Evolutionary conservation across 2,329 filamentous ascomycete species (phyloP), one percentile per base, ranked within the genome.

Genomic region (Talaromyces sp.): DNA sequence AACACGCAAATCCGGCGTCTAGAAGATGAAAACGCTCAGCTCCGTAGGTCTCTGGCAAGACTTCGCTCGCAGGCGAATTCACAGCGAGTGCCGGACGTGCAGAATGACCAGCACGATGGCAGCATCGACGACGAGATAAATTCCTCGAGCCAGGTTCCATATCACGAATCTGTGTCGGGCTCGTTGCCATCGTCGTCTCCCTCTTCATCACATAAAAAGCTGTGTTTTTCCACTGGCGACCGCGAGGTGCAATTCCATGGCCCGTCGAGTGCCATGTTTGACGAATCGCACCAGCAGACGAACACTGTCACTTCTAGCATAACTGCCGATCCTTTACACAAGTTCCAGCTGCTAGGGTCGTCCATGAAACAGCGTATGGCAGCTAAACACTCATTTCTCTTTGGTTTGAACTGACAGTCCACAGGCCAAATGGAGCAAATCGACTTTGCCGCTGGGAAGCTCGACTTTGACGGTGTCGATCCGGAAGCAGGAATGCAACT

Each of bases 381-480:
- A 56, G 21, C 9, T 7, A 27, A 29, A 32, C 32, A 27, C 17
- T 8, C 8, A 1, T 3, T 3, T 19, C 11, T 17, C 29, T 4
- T 3, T 24, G 14, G 11, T n/a, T 56, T 26, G 2, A 26, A 55
- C 21, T 11, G 53, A 32, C 21, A 52, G 31, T 9, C 24, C 52
- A 57, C 35, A 71, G 69, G 80, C 64, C 82, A 84, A 60, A 69
- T 83, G 10, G 82, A 84, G 59, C 72, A 74, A 0, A 70, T 83
- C 58, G 79, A 84, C 62, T 73, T 79, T 43, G 70, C 75, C 1
- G 71, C 74, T 3, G 76, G 75, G 1, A 78, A 75, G 56, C 77
- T 84, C 2, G 82, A 85, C 65, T 84, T 86, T 67, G 82, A 85
- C 64, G 82, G 81, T 0, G 74, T 84, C 1, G 78, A 82, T 50